Percentiles rank a stretch among this genome's conserved stretches.
Evolutionary conservation across 371 early-diverging fungal genomes (phyloP).

Genomic region (Apophysomyces ossiformis): DNA sequence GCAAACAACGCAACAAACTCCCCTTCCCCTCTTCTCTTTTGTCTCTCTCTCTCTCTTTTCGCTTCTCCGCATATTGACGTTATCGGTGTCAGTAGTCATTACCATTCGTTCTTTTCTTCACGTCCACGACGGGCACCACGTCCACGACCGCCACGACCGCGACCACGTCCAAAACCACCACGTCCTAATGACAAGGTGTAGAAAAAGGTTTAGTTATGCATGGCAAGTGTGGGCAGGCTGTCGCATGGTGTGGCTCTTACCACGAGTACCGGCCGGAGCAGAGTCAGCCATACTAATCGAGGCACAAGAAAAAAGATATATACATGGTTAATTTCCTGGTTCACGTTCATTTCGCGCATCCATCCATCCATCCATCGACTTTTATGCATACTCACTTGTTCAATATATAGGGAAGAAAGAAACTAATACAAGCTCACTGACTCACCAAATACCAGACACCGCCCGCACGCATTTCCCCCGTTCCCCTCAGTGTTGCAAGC

Average conservation of each 20-base stretch:
- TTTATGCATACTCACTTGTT: slow-evolving; percentile 7
- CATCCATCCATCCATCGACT: slow-evolving; percentile 3
- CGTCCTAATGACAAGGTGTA: slow-evolving; percentile 42
- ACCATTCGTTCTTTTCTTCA: slow-evolving; percentile 85
- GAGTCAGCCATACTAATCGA: slow-evolving; percentile 55
- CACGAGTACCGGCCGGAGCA: slow-evolving; percentile 56
- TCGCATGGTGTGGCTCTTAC: slow-evolving; percentile 23
- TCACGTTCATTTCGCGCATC: background rate
- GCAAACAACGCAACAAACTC: too few species aligned
- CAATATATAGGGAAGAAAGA: slow-evolving; percentile 10
- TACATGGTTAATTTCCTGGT: too few species aligned
- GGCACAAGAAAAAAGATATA: too few species aligned
- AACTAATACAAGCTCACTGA: background rate
- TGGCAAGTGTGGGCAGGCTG: background rate
- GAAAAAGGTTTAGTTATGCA: background rate
- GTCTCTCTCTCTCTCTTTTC: too few species aligned
- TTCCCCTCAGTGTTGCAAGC: background rate
- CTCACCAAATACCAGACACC: slow-evolving; percentile 8
- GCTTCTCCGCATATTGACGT: too few species aligned
- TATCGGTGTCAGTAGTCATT: background rate
- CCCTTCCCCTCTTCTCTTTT: too few species aligned
- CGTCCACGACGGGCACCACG: slow-evolving; percentile 72
- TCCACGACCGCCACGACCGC: slow-evolving; percentile 79
- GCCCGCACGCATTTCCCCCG: background rate
- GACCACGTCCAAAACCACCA: slow-evolving; percentile 82